A percentile compares a stretch with the other conserved stretches of the same genome.
Conservation (phyloP, 306 rosid species). For the Castanea mollissima region DNA sequence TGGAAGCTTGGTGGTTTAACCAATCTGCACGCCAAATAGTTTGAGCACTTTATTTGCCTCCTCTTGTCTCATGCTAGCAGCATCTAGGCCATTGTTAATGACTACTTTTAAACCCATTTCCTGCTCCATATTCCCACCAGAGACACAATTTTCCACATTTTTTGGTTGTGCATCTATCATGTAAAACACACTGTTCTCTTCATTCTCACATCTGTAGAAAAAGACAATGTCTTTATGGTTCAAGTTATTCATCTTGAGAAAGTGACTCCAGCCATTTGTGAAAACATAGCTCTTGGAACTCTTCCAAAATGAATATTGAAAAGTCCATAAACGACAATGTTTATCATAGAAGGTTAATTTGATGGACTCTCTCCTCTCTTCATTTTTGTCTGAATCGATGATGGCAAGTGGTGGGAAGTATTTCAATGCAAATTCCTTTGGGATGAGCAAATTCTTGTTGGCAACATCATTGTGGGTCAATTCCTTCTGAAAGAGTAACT, state of each 20-base stretch:
- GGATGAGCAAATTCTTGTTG: slow-evolving; percentile 5
- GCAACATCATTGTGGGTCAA: slow-evolving; percentile 11
- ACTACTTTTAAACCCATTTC: neutral
- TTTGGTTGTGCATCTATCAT: neutral
- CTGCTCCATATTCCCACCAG: neutral
- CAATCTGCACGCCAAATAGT: slow-evolving; percentile 20
- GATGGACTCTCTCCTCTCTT: neutral
- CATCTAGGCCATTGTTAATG: neutral
- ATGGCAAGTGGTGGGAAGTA: neutral
- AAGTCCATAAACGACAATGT: neutral
- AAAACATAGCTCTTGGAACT: neutral
- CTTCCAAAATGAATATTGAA: slow-evolving; percentile 16
- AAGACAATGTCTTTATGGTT: neutral
- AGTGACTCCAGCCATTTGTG: slow-evolving; percentile 14
- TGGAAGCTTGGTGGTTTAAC: neutral
- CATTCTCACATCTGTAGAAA: neutral
- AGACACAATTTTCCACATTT: neutral
- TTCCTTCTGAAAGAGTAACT: slow-evolving; percentile 2
- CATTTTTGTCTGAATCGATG: neutral
- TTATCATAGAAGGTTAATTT: neutral
- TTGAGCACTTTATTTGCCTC: neutral
- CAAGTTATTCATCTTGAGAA: slow-evolving; percentile 11
- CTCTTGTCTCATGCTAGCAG: neutral
- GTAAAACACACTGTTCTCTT: neutral
- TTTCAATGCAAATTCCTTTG: neutral